Conservation (phyloP, 75 land plant genomes). For the Azolla pinnata region DNA sequence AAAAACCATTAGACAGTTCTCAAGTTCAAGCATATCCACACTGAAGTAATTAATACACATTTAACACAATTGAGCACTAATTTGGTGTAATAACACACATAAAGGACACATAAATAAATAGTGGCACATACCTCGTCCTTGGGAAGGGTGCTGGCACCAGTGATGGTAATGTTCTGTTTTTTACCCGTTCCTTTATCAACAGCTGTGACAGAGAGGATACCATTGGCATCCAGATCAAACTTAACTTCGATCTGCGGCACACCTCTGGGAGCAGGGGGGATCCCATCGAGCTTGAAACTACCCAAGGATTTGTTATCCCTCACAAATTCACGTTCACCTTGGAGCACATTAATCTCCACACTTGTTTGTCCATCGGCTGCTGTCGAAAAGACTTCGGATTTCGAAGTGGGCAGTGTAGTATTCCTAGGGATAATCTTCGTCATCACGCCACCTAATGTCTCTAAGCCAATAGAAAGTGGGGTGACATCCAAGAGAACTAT, state of each 20-base stretch:
- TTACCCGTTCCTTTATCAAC: slow-evolving; percentile 62
- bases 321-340: slow-evolving; percentile 79
- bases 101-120: too few relatives aligned
- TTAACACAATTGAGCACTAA: too few relatives aligned
- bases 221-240: slow-evolving; percentile 79
- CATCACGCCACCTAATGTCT: slow-evolving; percentile 74
- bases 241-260: slow-evolving; percentile 74
- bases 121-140: too few relatives aligned
- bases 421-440: slow-evolving; percentile 71
- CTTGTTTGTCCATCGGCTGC: slow-evolving; percentile 75
- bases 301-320: slow-evolving; percentile 77
- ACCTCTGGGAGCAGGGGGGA: slow-evolving; percentile 73
- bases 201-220: slow-evolving; percentile 62
- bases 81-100: too few relatives aligned
- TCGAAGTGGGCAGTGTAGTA: slow-evolving; percentile 69
- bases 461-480: slow-evolving; percentile 66
- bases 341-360: slow-evolving; percentile 70
- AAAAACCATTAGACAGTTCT: neutral
- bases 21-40: neutral
- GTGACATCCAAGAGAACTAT: slow-evolving; percentile 69
- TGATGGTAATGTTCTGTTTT: slow-evolving; percentile 76
- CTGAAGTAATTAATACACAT: slow-evolving; percentile 23
- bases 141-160: slow-evolving; percentile 82
- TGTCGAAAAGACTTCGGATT: slow-evolving; percentile 72
- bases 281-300: slow-evolving; percentile 66